A percentile compares a stretch with the other conserved stretches of the same genome.
Evolutionary conservation across 2,329 filamentous ascomycete genomes (phyloP).

Genomic region (Beauveria asiatica): DNA sequence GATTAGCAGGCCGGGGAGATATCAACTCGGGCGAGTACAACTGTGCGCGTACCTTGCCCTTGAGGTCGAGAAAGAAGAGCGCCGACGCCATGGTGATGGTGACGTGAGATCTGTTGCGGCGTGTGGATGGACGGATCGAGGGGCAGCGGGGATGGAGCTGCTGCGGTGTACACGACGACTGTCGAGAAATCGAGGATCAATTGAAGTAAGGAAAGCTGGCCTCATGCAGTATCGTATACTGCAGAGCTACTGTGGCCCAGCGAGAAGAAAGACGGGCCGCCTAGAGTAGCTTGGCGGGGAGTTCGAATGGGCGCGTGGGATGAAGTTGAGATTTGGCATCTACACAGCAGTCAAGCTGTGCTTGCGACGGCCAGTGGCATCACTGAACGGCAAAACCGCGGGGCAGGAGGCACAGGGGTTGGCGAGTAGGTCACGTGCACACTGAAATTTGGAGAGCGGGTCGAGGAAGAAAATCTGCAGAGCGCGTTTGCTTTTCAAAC

Average conservation of each 20-base stretch:
- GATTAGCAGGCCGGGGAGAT: conserved; percentile 13
- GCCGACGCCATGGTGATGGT: conserved; percentile 77
- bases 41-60: conserved; percentile 74
- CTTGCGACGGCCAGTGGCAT: conserved; percentile 2
- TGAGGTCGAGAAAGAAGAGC: conserved; percentile 96
- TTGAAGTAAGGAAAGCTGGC: background rate
- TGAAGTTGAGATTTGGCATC: conserved; percentile 10
- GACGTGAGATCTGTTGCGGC: background rate
- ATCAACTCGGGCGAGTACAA: background rate
- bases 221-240: background rate
- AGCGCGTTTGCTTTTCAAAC: conserved; percentile 13
- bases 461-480: conserved; percentile 1
- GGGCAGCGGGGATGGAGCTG: conserved; percentile 18
- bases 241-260: conserved; percentile 10
- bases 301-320: conserved; percentile 1
- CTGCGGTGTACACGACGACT: conserved; percentile 15
- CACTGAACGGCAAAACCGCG: conserved; percentile 15
- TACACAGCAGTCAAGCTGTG: background rate
- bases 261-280: conserved; percentile 14
- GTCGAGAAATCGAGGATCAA: background rate
- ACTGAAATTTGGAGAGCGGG: background rate
- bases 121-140: conserved; percentile 14
- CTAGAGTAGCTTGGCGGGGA: conserved; percentile 13
- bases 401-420: background rate
- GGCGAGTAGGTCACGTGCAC: conserved; percentile 5